phyloP scores from a whole-genome alignment of 805 yeast genomes.

The Zygosaccharomyces bailii region DNA sequence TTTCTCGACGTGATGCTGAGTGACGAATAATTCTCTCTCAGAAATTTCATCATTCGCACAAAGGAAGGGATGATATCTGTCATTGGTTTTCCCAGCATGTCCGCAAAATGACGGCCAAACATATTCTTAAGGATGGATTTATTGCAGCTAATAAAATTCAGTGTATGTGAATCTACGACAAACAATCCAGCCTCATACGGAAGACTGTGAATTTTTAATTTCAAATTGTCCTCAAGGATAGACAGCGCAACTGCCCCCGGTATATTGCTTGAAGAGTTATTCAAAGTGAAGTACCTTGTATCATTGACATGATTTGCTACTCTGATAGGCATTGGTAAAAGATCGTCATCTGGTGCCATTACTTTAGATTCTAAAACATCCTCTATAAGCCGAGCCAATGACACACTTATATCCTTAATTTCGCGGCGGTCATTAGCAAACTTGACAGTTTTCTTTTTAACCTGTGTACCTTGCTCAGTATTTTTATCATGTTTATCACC shows the following conservation, averaged over 20 bases:
- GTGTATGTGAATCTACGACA: constrained; percentile 52
- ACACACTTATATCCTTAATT: constrained; percentile 27
- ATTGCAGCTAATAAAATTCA: constrained; percentile 66
- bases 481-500: constrained; percentile 4
- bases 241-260: constrained; percentile 75
- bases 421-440: constrained; percentile 29
- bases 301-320: constrained; percentile 48
- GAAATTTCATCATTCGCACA: constrained; percentile 36
- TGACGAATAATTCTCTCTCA: constrained; percentile 37
- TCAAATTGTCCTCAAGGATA: constrained; percentile 46
- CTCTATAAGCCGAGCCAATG: constrained; percentile 27
- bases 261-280: constrained; percentile 44
- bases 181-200: constrained; percentile 88
- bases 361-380: constrained; percentile 31
- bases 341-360: constrained; percentile 28
- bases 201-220: constrained; percentile 67
- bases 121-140: constrained; percentile 72
- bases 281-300: constrained; percentile 61
- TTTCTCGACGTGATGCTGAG: constrained; percentile 40
- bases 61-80: constrained; percentile 64
- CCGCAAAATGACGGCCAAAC: constrained; percentile 60
- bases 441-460: constrained; percentile 26
- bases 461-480: neutral
- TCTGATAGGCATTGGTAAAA: constrained; percentile 34
- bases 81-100: constrained; percentile 46